Percentiles rank a stretch among this genome's conserved stretches.
Conservation (phyloP, 176 grass and related monocot genomes). For the Oryza australiensis region DNA sequence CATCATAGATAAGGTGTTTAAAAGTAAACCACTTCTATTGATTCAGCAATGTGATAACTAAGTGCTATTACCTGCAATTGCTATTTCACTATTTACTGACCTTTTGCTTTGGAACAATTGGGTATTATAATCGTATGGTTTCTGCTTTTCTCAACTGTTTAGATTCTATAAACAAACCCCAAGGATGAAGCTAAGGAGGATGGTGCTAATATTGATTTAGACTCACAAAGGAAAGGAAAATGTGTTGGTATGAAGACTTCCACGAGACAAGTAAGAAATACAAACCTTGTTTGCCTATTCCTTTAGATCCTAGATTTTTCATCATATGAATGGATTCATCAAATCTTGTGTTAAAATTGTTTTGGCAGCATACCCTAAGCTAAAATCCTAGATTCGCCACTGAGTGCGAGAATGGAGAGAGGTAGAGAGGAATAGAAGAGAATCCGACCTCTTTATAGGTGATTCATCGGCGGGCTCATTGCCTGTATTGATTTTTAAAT, state of each 20-base stretch:
- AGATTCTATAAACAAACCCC: constrained; percentile 94
- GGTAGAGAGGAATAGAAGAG: no score
- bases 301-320: neutral
- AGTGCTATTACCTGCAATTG: neutral
- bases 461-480: no score
- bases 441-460: no score
- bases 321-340: neutral
- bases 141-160: constrained; percentile 16
- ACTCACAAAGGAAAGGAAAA: constrained; percentile 90
- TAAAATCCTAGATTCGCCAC: no score
- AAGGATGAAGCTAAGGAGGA: constrained; percentile 89
- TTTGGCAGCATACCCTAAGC: no score
- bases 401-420: no score
- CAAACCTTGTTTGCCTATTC: neutral
- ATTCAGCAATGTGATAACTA: neutral
- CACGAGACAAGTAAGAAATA: constrained; percentile 64
- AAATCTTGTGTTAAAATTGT: no score
- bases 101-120: neutral
- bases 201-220: constrained; percentile 89
- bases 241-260: constrained; percentile 92
- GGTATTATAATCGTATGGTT: constrained; percentile 4
- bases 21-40: neutral
- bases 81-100: neutral
- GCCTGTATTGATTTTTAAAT: no score
- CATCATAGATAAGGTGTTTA: constrained; percentile 5